Evolutionary conservation across 805 yeast species (phyloP), one percentile per base, ranked within the genome.

Genomic region (Saturnispora zaruensis): DNA sequence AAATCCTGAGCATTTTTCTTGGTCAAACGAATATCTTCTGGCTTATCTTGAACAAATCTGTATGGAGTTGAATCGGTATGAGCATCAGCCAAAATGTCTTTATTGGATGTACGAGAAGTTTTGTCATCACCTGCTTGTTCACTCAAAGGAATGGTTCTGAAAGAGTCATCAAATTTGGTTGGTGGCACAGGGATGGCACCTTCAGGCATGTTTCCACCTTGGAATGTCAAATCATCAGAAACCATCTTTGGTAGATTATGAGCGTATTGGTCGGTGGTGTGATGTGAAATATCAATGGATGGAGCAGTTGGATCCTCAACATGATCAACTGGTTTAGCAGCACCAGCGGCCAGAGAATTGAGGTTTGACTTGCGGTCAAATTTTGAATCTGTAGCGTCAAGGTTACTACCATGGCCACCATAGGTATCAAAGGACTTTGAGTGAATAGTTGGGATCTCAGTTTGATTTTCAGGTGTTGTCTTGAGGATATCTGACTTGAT

Each of bases 51-150:
- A 41, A 41, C 34, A 16, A 32, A 46, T 18, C 44, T 32, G n/a
- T 46, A 46, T 18, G 51, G 51, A 20, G 37, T 18, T 33, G 47
- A 43, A 21, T 48, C 51, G 30, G 41, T n/a, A 8, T 25, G 18
- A 7, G 20, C 28, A 5, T 16, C 43, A 18, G n/a, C 37, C 5
- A 28, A 26, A 6, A 1, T 18, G 18, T 26, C 41, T 14, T 24
- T 45, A 14, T 25, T 36, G 18, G 24, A 11, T 14, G 40, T 6
- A 8, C 21, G 21, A 7, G 30, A 14, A 21, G 40, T 21, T 9
- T 26, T 36, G 21, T 25, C 38, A 5, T 16, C 38, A 5, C 9
- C 13, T 21, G 23, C 4, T 38, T 20, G 30, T 13, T 37, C 20
- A 11, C 8, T 24, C 4, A 5, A 23, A 20, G 40, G 21, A 14